Percentiles rank a stretch among this genome's conserved stretches.
These are phyloP conservation scores for Cymodocea nodosa DNA, from an alignment of 116 monocot genomes.

Conservation along the genomic window DNA sequence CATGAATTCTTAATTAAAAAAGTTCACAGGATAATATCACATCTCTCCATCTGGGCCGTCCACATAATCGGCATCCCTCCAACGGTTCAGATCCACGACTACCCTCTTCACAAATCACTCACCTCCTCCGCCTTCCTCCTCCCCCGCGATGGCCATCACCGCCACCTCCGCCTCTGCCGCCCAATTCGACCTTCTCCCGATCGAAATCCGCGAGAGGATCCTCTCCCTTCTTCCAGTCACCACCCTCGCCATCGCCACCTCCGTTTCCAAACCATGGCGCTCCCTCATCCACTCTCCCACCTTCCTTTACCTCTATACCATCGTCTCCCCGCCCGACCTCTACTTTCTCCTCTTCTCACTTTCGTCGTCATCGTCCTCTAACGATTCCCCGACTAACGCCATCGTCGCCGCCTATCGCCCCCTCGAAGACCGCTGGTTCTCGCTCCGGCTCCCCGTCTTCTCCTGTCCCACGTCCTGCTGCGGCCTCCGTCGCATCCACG, in stretches of 20 bases:
- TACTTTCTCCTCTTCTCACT: slow-evolving; percentile 13
- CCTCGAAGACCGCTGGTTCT: slow-evolving; percentile 7
- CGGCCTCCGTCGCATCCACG: slow-evolving; percentile 7
- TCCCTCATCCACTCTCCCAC: slow-evolving; percentile 2
- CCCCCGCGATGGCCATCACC: too few species aligned
- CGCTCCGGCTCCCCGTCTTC: slow-evolving; percentile 1
- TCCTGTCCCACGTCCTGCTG: not conserved
- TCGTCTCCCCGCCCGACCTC: slow-evolving; percentile 1
- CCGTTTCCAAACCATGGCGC: slow-evolving; percentile 16
- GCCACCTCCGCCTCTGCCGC: not conserved
- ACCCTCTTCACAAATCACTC: not conserved
- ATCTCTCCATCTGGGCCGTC: too few species aligned
- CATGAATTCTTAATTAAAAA: too few species aligned
- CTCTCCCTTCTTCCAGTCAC: slow-evolving; percentile 27
- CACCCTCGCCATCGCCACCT: slow-evolving; percentile 10
- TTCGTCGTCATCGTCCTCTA: not conserved
- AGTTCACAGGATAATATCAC: too few species aligned
- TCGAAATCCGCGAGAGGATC: slow-evolving; percentile 20
- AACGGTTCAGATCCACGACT: not conserved
- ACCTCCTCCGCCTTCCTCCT: too few species aligned
- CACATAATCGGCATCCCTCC: not conserved
- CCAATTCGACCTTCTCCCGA: slow-evolving; percentile 16
- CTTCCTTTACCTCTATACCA: slow-evolving; percentile 2
- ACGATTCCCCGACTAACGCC: not conserved
- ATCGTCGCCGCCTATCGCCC: slow-evolving; percentile 7